phyloP scores from a whole-genome alignment of 345 rosid genomes.

The Citrus medica region DNA sequence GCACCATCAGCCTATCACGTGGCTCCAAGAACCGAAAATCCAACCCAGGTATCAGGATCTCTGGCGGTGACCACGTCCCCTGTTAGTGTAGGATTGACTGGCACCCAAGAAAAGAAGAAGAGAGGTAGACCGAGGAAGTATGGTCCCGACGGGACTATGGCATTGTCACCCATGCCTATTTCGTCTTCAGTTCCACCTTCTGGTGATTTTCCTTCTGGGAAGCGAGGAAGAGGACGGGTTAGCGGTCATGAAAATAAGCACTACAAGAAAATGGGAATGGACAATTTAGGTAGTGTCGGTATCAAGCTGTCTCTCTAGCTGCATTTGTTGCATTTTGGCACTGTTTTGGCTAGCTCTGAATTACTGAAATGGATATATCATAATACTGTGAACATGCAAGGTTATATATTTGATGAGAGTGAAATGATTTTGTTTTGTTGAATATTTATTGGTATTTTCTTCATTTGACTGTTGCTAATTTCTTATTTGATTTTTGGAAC shows the following conservation, averaged over 20 bases:
- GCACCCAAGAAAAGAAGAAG: slow-evolving; percentile 62
- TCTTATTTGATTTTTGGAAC: slow-evolving; percentile 12
- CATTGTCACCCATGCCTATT: slow-evolving; percentile 54
- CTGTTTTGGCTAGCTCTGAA: background rate
- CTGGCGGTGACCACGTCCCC: slow-evolving; percentile 33
- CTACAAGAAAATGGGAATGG: slow-evolving; percentile 43
- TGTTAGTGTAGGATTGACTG: slow-evolving; percentile 37
- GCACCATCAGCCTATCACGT: slow-evolving; percentile 70
- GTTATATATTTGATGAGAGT: background rate
- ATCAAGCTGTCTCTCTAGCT: background rate
- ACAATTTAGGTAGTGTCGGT: slow-evolving; percentile 44
- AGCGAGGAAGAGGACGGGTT: slow-evolving; percentile 43
- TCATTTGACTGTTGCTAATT: slow-evolving; percentile 5
- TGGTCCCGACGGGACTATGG: slow-evolving; percentile 60
- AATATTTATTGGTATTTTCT: background rate
- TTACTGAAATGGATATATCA: background rate
- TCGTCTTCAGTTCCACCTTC: slow-evolving; percentile 44
- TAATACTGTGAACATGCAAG: background rate
- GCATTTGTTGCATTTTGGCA: background rate
- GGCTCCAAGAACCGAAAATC: slow-evolving; percentile 55
- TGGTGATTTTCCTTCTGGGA: slow-evolving; percentile 40
- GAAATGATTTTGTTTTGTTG: background rate
- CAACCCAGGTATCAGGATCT: slow-evolving; percentile 40
- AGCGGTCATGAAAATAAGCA: slow-evolving; percentile 47
- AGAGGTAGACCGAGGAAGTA: slow-evolving; percentile 87